These are phyloP conservation scores for Coelastrella sp. DNA, from an alignment of 139 green algal species.

Conservation along the genomic window DNA sequence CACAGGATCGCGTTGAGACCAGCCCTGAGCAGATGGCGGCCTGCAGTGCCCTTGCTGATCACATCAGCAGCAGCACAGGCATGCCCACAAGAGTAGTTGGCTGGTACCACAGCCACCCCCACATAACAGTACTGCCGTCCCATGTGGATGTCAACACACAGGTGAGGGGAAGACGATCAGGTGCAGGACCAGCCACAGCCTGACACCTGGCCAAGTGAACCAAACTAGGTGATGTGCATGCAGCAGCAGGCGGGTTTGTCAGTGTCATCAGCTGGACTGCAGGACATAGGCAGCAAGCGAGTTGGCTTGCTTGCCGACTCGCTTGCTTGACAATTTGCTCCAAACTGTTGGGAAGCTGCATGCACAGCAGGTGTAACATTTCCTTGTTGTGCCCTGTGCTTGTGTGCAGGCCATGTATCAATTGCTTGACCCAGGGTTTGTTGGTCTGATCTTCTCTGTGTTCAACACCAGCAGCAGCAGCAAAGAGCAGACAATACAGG, in stretches of 20 bases:
- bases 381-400: conserved; percentile 17
- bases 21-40: conserved; percentile 84
- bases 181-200: too few species aligned
- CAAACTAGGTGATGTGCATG: too few species aligned
- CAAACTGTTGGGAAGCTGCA: neutral
- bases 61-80: conserved; percentile 65
- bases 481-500: conserved; percentile 38
- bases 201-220: too few species aligned
- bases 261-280: too few species aligned
- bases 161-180: conserved; percentile 30
- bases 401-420: conserved; percentile 84
- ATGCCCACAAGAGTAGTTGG: conserved; percentile 75
- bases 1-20: conserved; percentile 86
- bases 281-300: too few species aligned
- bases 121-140: conserved; percentile 87
- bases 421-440: conserved; percentile 79
- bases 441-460: conserved; percentile 86
- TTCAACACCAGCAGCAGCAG: conserved; percentile 72
- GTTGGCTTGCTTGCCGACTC: neutral
- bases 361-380: neutral
- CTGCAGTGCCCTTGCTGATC: conserved; percentile 71
- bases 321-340: neutral
- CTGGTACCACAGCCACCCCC: conserved; percentile 90
- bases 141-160: conserved; percentile 87
- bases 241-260: too few species aligned